These are phyloP conservation scores for Hypoxylon sp. DNA, from an alignment of 2,329 filamentous ascomycete species.

Conservation along the genomic window DNA sequence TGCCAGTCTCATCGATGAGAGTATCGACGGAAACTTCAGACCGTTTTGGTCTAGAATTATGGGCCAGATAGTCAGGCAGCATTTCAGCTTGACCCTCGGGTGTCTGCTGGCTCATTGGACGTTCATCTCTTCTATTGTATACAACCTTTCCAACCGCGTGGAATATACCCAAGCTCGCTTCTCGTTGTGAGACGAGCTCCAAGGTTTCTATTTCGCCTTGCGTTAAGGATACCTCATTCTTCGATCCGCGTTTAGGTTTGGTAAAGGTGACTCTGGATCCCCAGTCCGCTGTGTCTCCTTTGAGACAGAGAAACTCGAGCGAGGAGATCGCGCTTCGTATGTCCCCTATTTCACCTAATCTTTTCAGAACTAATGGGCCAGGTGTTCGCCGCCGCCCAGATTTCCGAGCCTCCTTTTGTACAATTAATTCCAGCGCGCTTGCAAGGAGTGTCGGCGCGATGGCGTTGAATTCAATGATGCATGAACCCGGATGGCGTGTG, in stretches of 20 bases:
- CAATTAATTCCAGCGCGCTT: slow-evolving; percentile 82
- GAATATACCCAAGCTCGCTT: slow-evolving; percentile 91
- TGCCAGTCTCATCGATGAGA: slow-evolving; percentile 92
- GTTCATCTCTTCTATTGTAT: slow-evolving; percentile 87
- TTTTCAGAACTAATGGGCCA: slow-evolving; percentile 79
- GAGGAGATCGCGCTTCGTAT: slow-evolving; percentile 92
- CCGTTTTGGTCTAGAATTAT: slow-evolving; percentile 65
- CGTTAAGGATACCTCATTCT: slow-evolving; percentile 69
- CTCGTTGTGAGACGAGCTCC: slow-evolving; percentile 82
- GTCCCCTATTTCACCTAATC: slow-evolving; percentile 86
- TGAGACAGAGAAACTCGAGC: slow-evolving; percentile 89
- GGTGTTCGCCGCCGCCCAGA: slow-evolving; percentile 80
- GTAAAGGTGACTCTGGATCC: slow-evolving; percentile 76
- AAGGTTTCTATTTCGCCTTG: slow-evolving; percentile 81
- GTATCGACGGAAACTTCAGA: slow-evolving; percentile 75
- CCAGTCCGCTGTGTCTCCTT: slow-evolving; percentile 80
- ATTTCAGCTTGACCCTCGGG: slow-evolving; percentile 57
- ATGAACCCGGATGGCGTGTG: slow-evolving; percentile 79
- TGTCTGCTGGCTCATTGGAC: slow-evolving; percentile 47
- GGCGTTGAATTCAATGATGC: slow-evolving; percentile 89
- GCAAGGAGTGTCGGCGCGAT: slow-evolving; percentile 86
- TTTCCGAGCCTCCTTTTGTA: slow-evolving; percentile 84
- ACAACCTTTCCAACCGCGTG: slow-evolving; percentile 96
- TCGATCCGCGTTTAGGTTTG: slow-evolving; percentile 70
- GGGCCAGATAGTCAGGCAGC: slow-evolving; percentile 67